phyloP scores from a whole-genome alignment of 2,329 filamentous ascomycete species.

The Tolypocladium inflatum region DNA sequence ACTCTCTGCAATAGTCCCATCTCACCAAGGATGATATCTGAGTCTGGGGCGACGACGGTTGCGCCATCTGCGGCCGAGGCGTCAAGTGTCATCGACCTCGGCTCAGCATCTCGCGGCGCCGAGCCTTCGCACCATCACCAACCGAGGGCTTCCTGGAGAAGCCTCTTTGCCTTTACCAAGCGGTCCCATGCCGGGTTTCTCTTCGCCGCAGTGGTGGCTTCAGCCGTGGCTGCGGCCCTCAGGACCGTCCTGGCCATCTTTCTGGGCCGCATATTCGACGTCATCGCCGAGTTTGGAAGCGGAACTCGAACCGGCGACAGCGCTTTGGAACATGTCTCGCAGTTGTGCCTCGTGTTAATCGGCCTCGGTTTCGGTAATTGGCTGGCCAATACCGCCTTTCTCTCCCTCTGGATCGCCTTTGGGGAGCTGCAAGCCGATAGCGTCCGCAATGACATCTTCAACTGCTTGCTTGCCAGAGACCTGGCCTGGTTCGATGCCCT shows the following conservation, averaged over 20 bases:
- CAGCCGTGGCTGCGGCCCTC: constrained; percentile 50
- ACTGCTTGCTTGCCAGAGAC: constrained; percentile 59
- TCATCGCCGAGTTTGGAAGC: constrained; percentile 56
- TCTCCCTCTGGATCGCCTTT: constrained; percentile 64
- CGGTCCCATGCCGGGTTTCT: constrained; percentile 47
- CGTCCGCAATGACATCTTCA: constrained; percentile 57
- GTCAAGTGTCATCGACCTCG: background rate
- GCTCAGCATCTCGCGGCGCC: background rate
- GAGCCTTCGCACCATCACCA: background rate
- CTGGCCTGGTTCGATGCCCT: constrained; percentile 75
- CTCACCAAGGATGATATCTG: background rate
- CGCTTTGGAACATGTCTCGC: constrained; percentile 46
- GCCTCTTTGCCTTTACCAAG: constrained; percentile 67
- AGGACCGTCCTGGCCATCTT: constrained; percentile 59
- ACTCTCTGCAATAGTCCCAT: background rate
- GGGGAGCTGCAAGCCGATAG: constrained; percentile 70
- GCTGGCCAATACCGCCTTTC: constrained; percentile 56
- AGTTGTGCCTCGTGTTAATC: constrained; percentile 53
- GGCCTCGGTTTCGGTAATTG: constrained; percentile 56
- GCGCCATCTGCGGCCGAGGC: background rate
- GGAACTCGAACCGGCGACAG: constrained; percentile 37
- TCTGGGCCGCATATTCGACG: constrained; percentile 65
- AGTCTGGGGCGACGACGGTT: background rate
- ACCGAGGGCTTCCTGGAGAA: constrained; percentile 20
- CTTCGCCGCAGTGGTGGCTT: constrained; percentile 41